Percentiles rank a stretch among this genome's conserved stretches.
Conservation (phyloP, 106 monocot species). For the Acorus calamus region DNA sequence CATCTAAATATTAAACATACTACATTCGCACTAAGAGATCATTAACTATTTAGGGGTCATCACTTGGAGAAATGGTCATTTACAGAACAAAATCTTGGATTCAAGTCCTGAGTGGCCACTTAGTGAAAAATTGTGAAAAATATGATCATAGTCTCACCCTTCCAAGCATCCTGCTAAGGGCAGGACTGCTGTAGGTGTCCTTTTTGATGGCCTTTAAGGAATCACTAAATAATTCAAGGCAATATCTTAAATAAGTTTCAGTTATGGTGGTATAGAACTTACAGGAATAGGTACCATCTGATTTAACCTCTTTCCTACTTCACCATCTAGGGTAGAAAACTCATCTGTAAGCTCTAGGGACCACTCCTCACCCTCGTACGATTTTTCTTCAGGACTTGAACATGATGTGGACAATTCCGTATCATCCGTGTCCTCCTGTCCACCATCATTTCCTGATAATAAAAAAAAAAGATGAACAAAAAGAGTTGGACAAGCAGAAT, state of each 20-base stretch:
- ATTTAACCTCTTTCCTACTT: conserved; percentile 80
- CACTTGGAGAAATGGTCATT: no score
- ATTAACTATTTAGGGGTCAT: no score
- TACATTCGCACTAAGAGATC: no score
- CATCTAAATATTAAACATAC: no score
- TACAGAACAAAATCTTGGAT: no score
- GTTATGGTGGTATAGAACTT: conserved; percentile 17
- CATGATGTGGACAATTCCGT: conserved; percentile 27
- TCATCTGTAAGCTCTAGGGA: conserved; percentile 56
- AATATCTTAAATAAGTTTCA: background rate
- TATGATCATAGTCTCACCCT: no score
- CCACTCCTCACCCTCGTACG: conserved; percentile 19
- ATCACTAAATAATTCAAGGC: background rate
- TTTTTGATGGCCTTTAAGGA: background rate
- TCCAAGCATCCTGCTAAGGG: no score
- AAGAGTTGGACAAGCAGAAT: background rate
- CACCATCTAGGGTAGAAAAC: conserved; percentile 55
- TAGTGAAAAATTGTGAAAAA: no score
- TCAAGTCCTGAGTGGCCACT: no score
- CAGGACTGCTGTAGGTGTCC: no score
- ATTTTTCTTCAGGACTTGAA: conserved; percentile 46
- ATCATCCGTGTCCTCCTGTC: conserved; percentile 8
- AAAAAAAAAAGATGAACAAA: conserved; percentile 4
- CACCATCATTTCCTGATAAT: conserved; percentile 20
- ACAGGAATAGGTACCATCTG: conserved; percentile 75